Evolutionary conservation across 176 grass and related monocot species (phyloP), one percentile per base, ranked within the genome.

Genomic region (Oryza australiensis): DNA sequence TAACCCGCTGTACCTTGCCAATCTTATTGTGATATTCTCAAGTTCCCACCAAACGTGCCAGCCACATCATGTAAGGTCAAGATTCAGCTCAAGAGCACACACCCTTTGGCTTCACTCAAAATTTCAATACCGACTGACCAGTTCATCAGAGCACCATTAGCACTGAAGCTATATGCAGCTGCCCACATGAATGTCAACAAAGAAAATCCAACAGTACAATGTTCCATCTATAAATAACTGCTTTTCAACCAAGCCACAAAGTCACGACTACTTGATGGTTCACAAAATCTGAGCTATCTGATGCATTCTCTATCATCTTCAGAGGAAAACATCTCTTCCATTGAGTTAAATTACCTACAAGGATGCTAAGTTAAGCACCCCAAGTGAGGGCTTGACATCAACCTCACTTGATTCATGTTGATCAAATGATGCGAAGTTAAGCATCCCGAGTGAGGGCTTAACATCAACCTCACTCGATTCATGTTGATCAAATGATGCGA

Each of bases 191-290:
- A 27, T 74, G 18, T 38, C 64, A 80, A 40, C 55, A 71, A 60
- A 23, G 9, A 7, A 79, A 75, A 32, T 33, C 13, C 51, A 89
- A 64, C 48, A 40, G 5, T 74, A 53, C 71, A 59, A 57, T 38
- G 30, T 70, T 71, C 64, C 49, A 49, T 27, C 64, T 81, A 65
- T 40, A 64, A 81, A 72, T 6, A 23, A 42, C 43, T 67, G 33
- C 43, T 67, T 53, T 49, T 59, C 20, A 11, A 81, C 87, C 76
- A 81, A 40, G 20, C 78, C 85, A 85, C 74, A 37, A 8, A 8
- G 48, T 55, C 68, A 41, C 62, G 51, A 55, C 40, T 38, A 40
- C 41, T 74, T 59, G 67, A 42, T 77, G 41, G 29, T 34, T 16
- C 62, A 66, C 16, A 55, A 3, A 22, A 76, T 26, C 43, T 24